Percentiles rank a stretch among this genome's conserved stretches.
These are phyloP conservation scores for Ganoderma lingzhi DNA, from an alignment of 1,284 basidiomycete genomes.

Conservation along the genomic window DNA sequence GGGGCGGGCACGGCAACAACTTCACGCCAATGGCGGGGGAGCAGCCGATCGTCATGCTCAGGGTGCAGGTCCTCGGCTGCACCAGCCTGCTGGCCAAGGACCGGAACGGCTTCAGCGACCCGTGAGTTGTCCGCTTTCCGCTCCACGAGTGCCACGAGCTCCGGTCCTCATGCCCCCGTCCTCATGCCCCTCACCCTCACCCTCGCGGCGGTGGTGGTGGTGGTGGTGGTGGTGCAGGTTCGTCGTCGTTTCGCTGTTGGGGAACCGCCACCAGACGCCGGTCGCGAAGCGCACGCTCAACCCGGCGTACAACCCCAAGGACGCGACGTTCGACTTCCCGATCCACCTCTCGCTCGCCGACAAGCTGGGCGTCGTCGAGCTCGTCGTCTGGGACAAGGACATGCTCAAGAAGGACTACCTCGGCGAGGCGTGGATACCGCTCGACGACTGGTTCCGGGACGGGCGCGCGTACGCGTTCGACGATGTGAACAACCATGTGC, in stretches of 20 bases:
- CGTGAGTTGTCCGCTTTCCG: slow-evolving; percentile 55
- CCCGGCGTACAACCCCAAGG: slow-evolving; percentile 74
- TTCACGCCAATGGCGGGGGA: slow-evolving; percentile 67
- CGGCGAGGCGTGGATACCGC: slow-evolving; percentile 82
- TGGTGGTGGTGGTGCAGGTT: slow-evolving; percentile 55
- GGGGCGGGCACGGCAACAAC: slow-evolving; percentile 48
- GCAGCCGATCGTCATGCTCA: slow-evolving; percentile 67
- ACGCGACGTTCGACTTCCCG: slow-evolving; percentile 89
- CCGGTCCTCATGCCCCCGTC: slow-evolving; percentile 5
- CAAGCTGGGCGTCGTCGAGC: slow-evolving; percentile 79
- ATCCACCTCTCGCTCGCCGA: slow-evolving; percentile 81
- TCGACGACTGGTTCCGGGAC: slow-evolving; percentile 84
- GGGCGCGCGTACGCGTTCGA: slow-evolving; percentile 62
- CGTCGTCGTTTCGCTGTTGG: slow-evolving; percentile 74
- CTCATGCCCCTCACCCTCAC: too few species aligned
- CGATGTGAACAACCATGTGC: slow-evolving; percentile 64
- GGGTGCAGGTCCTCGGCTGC: slow-evolving; percentile 73
- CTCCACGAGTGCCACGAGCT: background rate
- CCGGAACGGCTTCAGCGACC: slow-evolving; percentile 73
- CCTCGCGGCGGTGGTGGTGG: background rate
- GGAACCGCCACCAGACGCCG: slow-evolving; percentile 77
- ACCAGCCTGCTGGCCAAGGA: slow-evolving; percentile 68
- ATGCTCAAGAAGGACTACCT: slow-evolving; percentile 91
- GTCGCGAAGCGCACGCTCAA: slow-evolving; percentile 84
- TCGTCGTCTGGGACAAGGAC: slow-evolving; percentile 96